phyloP scores from a whole-genome alignment of 1,139 yeast genomes.

The Candida sojae region DNA sequence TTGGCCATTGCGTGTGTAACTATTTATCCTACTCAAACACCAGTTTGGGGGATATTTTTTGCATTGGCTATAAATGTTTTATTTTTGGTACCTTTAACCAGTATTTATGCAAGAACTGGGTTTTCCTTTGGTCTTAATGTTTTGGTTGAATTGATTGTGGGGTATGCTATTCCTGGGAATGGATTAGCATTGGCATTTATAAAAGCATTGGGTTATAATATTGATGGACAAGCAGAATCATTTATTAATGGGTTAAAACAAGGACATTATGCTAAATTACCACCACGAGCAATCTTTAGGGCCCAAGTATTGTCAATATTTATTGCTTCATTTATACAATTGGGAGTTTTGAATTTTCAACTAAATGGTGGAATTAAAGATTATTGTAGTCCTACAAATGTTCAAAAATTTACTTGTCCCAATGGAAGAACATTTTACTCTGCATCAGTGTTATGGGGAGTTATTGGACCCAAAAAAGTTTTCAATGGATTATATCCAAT shows the following conservation, averaged over 20 bases:
- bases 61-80: constrained; percentile 55
- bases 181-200: constrained; percentile 58
- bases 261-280: constrained; percentile 60
- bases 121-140: constrained; percentile 54
- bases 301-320: constrained; percentile 52
- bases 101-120: constrained; percentile 52
- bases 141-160: constrained; percentile 58
- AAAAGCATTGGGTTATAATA: constrained; percentile 58
- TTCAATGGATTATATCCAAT: constrained; percentile 51
- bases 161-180: constrained; percentile 63
- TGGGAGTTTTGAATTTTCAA: constrained; percentile 58
- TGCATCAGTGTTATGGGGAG: constrained; percentile 67
- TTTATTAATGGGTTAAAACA: constrained; percentile 54
- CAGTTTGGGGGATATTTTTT: constrained; percentile 61
- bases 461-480: constrained; percentile 63
- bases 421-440: constrained; percentile 49
- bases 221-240: constrained; percentile 58
- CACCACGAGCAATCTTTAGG: constrained; percentile 64
- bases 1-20: constrained; percentile 52
- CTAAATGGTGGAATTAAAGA: constrained; percentile 42
- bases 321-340: constrained; percentile 46
- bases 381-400: constrained; percentile 48
- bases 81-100: constrained; percentile 55
- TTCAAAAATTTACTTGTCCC: constrained; percentile 52
- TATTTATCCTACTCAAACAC: constrained; percentile 50